Evolutionary conservation across 2,329 filamentous ascomycete genomes (phyloP).

Genomic region (Penicillium sp.): DNA sequence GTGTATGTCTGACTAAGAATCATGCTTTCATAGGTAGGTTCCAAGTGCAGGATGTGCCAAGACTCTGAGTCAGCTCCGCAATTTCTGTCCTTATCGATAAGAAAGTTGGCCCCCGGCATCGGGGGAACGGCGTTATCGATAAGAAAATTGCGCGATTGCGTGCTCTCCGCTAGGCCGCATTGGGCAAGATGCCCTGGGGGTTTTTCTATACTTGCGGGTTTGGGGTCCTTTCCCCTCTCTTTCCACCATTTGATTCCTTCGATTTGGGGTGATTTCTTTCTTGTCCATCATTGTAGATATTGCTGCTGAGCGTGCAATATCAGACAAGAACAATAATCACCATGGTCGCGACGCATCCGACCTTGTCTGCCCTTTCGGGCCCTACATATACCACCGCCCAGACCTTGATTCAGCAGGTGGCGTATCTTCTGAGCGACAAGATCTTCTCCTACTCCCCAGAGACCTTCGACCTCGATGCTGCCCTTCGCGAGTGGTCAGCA

Average conservation of each 20-base stretch:
- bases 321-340: conserved; percentile 29
- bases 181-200: conserved; percentile 30
- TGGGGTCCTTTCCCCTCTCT: conserved; percentile 21
- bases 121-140: conserved; percentile 20
- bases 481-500: conserved; percentile 74
- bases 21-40: too few species aligned
- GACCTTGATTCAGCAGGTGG: conserved; percentile 91
- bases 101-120: conserved; percentile 8
- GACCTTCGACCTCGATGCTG: conserved; percentile 85
- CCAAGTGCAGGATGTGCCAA: neutral
- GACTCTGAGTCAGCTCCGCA: neutral
- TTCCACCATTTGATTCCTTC: conserved; percentile 24
- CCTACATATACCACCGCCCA: conserved; percentile 93
- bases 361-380: conserved; percentile 68
- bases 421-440: conserved; percentile 93
- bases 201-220: conserved; percentile 32
- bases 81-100: conserved; percentile 30
- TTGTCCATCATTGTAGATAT: conserved; percentile 24
- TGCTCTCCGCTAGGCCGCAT: conserved; percentile 33
- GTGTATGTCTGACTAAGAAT: neutral
- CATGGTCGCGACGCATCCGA: conserved; percentile 42
- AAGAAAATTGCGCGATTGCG: conserved; percentile 37
- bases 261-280: conserved; percentile 25
- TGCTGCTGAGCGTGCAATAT: conserved; percentile 25
- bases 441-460: conserved; percentile 96